Evolutionary conservation across 2,329 filamentous ascomycete genomes (phyloP), one percentile per base, ranked within the genome.

Genomic region (Ambrosiella xylebori): DNA sequence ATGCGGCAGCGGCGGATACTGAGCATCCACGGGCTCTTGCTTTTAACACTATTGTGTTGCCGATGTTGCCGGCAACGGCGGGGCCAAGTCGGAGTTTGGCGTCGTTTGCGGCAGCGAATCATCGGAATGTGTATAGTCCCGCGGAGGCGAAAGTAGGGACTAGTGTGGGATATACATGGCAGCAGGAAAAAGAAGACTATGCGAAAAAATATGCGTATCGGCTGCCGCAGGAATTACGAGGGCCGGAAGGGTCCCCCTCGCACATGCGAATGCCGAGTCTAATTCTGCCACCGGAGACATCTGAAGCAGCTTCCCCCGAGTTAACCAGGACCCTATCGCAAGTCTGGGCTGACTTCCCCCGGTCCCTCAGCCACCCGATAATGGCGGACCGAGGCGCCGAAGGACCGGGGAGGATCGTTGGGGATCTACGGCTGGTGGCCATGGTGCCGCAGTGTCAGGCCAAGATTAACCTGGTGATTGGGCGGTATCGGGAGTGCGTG

Each of bases 21-120:
- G 44, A 36, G 13, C 49, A 35, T 3, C 47, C 47, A 37, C 39
- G 49, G 11, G 54, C 54, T 3, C 17, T 57, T 37, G 35, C 58
- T 1, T 59, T 55, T 27, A 47, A 53, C 3, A 54, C 57, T 41
- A 36, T 59, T 41, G 35, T 59, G 9, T 45, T 59, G 9, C 58
- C 54, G 6, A 36, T 35, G 7, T 15, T 59, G 1, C 58, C 58
- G 11, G n/a, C 44, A 3, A 17, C 7, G 7, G 7, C 11, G 2
- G 13, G 13, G n/a, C 13, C 5, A 8, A 17, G 7, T 17, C 12
- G 44, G 13, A 47, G 13, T 13, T 15, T 47, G n/a, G 44, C 9
- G 19, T 47, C 44, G 4, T 47, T 47, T 47, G 9, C 11, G 11
- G 44, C 44, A 2, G 44, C 11, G 9, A 47, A 47, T 15, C 9